Percentiles rank a stretch among this genome's conserved stretches.
phyloP scores from a whole-genome alignment of 495 filamentous ascomycete species.

The Physcia stellaris region DNA sequence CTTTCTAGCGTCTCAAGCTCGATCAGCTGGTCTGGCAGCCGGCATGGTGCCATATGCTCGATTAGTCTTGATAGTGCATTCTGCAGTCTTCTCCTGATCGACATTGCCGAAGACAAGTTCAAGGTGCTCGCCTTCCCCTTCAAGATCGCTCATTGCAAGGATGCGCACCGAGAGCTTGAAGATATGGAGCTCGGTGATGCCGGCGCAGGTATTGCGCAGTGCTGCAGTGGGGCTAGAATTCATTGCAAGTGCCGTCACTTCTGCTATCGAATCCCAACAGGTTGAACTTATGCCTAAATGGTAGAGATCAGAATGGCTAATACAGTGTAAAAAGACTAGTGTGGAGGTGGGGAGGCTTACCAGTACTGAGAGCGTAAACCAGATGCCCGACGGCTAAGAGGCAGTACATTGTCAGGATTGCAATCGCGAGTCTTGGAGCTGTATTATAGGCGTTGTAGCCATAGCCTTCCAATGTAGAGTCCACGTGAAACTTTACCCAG shows the following conservation, averaged over 20 bases:
- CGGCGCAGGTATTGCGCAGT: slow-evolving; percentile 7
- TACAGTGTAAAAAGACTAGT: background rate
- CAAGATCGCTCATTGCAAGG: background rate
- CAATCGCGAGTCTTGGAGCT: slow-evolving; percentile 8
- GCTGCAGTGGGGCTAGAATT: slow-evolving; percentile 6
- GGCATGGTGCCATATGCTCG: slow-evolving; percentile 11
- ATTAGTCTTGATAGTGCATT: slow-evolving; percentile 5
- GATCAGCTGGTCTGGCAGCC: too few relatives aligned
- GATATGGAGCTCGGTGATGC: background rate
- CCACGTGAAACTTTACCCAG: slow-evolving; percentile 9
- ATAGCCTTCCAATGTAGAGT: slow-evolving; percentile 8
- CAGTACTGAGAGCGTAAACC: slow-evolving; percentile 6
- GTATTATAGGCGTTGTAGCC: slow-evolving; percentile 7
- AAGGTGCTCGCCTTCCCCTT: slow-evolving; percentile 10
- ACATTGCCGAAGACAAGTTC: slow-evolving; percentile 9
- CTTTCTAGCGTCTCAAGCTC: too few relatives aligned
- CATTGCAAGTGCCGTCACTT: slow-evolving; percentile 10
- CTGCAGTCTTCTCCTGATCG: slow-evolving; percentile 2
- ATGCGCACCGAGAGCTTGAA: slow-evolving; percentile 3
- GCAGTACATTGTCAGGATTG: slow-evolving; percentile 5
- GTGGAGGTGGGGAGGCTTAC: background rate
- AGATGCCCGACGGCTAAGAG: slow-evolving; percentile 5
- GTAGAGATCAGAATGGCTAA: background rate
- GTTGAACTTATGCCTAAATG: slow-evolving; percentile 7
- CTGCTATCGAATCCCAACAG: slow-evolving; percentile 13